Evolutionary conservation across 1,139 yeast genomes (phyloP).

Genomic region (Yamadazyma kanchanaburiensis): DNA sequence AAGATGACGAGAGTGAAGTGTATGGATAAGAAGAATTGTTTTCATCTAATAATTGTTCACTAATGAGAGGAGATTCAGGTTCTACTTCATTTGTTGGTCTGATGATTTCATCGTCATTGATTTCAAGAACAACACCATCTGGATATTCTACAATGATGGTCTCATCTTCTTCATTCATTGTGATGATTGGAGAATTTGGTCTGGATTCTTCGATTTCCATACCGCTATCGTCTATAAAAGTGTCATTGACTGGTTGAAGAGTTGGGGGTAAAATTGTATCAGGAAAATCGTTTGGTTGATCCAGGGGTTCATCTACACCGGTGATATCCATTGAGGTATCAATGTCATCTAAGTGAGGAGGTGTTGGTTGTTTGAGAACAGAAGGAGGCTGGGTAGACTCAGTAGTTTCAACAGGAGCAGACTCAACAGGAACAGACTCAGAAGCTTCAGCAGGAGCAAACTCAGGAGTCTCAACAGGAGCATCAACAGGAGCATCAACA

Average conservation of each 20-base stretch:
- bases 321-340: conserved; percentile 7
- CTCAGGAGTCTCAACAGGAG: too few relatives aligned
- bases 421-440: too few relatives aligned
- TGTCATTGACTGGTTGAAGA: too few relatives aligned
- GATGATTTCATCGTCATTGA: conserved; percentile 6
- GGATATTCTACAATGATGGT: conserved; percentile 7
- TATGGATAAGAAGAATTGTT: neutral
- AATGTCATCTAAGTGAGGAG: conserved; percentile 2
- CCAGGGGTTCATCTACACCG: too few relatives aligned
- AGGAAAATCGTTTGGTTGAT: too few relatives aligned
- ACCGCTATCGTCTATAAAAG: conserved; percentile 1
- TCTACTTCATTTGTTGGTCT: conserved; percentile 9
- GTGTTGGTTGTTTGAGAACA: too few relatives aligned
- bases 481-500: too few relatives aligned
- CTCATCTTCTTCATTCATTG: conserved; percentile 2
- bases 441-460: too few relatives aligned
- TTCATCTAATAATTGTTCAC: neutral
- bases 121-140: conserved; percentile 6
- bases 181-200: conserved; percentile 1
- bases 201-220: neutral
- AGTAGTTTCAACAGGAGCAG: too few relatives aligned
- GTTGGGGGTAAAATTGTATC: too few relatives aligned
- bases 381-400: too few relatives aligned
- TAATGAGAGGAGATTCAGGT: conserved; percentile 5
- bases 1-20: neutral